Conservation (phyloP, 1,284 basidiomycete genomes). For the Fomitiporia mediterranea region DNA sequence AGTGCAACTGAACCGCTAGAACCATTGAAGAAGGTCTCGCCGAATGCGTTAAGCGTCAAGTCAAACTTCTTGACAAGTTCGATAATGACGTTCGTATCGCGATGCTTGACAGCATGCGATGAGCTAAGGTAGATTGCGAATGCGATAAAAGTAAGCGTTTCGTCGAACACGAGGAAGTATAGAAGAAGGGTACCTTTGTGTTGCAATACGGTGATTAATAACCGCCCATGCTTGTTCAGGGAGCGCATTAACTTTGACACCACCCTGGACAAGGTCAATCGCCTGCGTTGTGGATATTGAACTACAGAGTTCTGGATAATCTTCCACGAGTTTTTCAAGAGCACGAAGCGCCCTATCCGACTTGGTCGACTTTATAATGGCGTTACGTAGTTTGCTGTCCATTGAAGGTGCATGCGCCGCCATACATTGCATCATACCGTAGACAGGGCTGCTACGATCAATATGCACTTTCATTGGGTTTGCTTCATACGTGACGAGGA, state of each 20-base stretch:
- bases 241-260: constrained; percentile 59
- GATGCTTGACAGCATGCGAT: constrained; percentile 38
- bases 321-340: constrained; percentile 38
- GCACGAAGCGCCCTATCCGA: constrained; percentile 39
- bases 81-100: constrained; percentile 38
- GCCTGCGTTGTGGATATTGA: constrained; percentile 56
- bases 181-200: constrained; percentile 38
- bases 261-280: constrained; percentile 53
- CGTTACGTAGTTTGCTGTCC: constrained; percentile 33
- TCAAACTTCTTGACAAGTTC: constrained; percentile 41
- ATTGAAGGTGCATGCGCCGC: constrained; percentile 44
- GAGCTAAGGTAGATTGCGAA: constrained; percentile 32
- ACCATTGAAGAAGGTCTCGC: constrained; percentile 28
- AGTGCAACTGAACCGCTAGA: constrained; percentile 36
- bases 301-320: constrained; percentile 28
- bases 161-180: constrained; percentile 25
- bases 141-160: constrained; percentile 27
- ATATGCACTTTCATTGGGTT: constrained; percentile 33
- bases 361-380: constrained; percentile 34
- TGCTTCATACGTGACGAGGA: constrained; percentile 39
- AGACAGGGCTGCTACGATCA: constrained; percentile 40
- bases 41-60: constrained; percentile 44
- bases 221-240: constrained; percentile 51
- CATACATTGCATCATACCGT: constrained; percentile 39
- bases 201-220: constrained; percentile 50